These are phyloP conservation scores for Paxillus ammoniavirescens DNA, from an alignment of 768 basidiomycete genomes.

Conservation along the genomic window DNA sequence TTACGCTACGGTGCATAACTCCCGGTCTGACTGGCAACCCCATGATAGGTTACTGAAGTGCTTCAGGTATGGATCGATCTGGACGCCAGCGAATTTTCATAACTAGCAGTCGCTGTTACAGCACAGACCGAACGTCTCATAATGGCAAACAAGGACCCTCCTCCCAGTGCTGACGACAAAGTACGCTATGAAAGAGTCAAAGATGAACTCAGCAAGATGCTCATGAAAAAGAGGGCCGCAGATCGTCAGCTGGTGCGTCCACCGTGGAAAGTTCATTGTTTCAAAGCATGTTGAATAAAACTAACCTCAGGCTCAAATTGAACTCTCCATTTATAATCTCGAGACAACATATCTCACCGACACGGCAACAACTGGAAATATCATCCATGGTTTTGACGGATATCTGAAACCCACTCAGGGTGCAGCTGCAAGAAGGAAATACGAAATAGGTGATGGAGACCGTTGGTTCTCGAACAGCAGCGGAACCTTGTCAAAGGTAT, in stretches of 20 bases:
- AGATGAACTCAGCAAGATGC: slow-evolving; percentile 71
- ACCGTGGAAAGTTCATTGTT: neutral
- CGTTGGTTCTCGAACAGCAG: slow-evolving; percentile 84
- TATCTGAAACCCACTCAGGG: slow-evolving; percentile 75
- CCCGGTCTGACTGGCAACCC: too few species aligned
- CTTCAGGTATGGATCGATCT: neutral
- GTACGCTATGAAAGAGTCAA: slow-evolving; percentile 68
- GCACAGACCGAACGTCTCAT: neutral
- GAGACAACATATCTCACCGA: slow-evolving; percentile 78
- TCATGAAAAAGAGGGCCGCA: slow-evolving; percentile 69
- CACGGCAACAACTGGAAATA: slow-evolving; percentile 81
- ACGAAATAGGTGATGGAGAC: slow-evolving; percentile 75
- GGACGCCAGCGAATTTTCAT: too few species aligned
- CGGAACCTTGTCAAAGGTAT: slow-evolving; percentile 70
- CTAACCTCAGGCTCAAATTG: slow-evolving; percentile 63
- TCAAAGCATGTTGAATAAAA: neutral
- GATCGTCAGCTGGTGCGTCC: slow-evolving; percentile 74
- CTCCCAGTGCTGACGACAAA: slow-evolving; percentile 60
- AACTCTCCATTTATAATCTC: slow-evolving; percentile 74
- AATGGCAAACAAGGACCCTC: slow-evolving; percentile 40
- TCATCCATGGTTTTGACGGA: slow-evolving; percentile 84
- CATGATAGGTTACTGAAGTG: neutral
- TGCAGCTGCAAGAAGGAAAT: slow-evolving; percentile 52
- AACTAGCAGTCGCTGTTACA: neutral
- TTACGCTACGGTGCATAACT: too few species aligned